Base-by-base conservation (phyloP, 202 grass and related monocot genomes). In the Schoenoplectus triqueter region DNA sequence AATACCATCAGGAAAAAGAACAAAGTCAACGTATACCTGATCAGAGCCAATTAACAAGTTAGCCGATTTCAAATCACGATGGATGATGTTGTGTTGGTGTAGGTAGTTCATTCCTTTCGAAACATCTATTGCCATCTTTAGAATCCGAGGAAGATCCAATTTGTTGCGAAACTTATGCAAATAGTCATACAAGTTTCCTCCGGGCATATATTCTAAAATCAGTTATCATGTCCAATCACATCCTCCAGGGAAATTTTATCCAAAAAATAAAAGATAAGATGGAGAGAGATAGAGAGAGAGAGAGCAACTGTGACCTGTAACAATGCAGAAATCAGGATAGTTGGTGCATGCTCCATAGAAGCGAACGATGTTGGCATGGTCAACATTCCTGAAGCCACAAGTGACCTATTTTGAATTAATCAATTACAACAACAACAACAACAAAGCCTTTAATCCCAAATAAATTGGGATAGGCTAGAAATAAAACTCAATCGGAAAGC, bases 41-140 rank as follows among this genome's bases (percentile, higher is more conserved):
- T 85, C 82, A 68, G 85, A 63, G 44, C 91, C 91, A 21, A 99
- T 88, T 50, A 99, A 83, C 85, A 99, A 86, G 86, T 99, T 99
- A 69, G 93, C 91, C n/a, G 88, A 92, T 82, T 99, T 99, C 50
- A 99, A 87, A 75, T 99, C 96, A 77, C 96, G 91, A 85, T 99
- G 96, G 54, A 99, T 90, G 65, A 99, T 95, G 77, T 91, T 94
- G 40, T 94, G 95, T 73, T 54, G 85, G 84, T 99, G 96, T 78
- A 99, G 92, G 86, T 99, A 99, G 64, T 89, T 59, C 96, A 99
- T 99, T 48, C 93, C 96, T 76, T 88, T 99, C 11, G 89, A 91
- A 66, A 99, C 88, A 81, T 89, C 93, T 52, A 91, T 92, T 68
- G 91, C 88, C 82, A 99, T 87, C 86, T 87, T 94, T 69, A 99